Evolutionary conservation across 139 green algal species (phyloP).

Genomic region (Coelastrella sp.): DNA sequence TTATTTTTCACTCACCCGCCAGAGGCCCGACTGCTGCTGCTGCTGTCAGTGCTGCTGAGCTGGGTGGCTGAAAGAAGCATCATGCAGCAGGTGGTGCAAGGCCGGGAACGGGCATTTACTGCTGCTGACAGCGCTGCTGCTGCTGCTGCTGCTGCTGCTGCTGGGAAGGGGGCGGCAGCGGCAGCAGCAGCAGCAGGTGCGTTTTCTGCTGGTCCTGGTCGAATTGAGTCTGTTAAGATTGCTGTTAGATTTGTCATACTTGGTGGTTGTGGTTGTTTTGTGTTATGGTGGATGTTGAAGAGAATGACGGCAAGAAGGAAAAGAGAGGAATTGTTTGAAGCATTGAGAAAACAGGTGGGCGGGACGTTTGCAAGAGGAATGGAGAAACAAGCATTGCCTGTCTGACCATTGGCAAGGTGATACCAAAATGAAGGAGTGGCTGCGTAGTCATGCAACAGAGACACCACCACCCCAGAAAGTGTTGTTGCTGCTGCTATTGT

Average conservation of each 20-base stretch:
- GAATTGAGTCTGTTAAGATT: slow-evolving; percentile 16
- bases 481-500: too few relatives aligned
- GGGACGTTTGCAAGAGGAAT: neutral
- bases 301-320: neutral
- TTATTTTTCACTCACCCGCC: slow-evolving; percentile 24
- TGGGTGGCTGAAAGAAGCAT: slow-evolving; percentile 2
- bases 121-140: neutral
- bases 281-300: slow-evolving; percentile 23
- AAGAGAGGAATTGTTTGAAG: slow-evolving; percentile 3
- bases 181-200: neutral
- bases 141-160: neutral
- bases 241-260: slow-evolving; percentile 9
- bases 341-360: slow-evolving; percentile 3
- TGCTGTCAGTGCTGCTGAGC: neutral
- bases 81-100: slow-evolving; percentile 1
- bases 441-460: neutral
- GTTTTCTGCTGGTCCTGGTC: neutral
- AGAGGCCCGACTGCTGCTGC: slow-evolving; percentile 23
- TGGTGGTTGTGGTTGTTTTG: neutral
- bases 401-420: neutral
- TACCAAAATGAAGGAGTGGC: neutral
- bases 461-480: too few relatives aligned
- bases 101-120: neutral
- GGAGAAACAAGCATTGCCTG: neutral
- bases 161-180: neutral